Base-by-base conservation (phyloP, 495 filamentous ascomycete genomes). In the Cryomyces minteri region DNA sequence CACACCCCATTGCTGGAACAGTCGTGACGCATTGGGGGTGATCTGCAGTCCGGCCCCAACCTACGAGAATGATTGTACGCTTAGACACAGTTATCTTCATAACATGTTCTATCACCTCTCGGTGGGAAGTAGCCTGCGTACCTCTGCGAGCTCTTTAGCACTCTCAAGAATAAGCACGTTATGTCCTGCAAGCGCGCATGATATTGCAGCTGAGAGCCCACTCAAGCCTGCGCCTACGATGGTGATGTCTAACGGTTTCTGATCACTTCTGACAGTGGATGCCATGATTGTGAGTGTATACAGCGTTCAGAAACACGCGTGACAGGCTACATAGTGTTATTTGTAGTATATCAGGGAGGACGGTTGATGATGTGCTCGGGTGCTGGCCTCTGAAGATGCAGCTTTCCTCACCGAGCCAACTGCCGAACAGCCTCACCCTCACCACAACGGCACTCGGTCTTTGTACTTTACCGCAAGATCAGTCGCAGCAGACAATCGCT, bases 181-280 rank as follows among this genome's bases (percentile, higher is more conserved):
- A 59, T 84, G 80, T 11, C 78, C 79, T 6, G 71, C 62, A 10
- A 74, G 65, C 5, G 68, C 64, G 49, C 68, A 62, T 8, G 73
- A 64, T 50, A 84, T 79, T 5, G 79, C 79, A 0, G 77, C 69
- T 11, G 69, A 71, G 14, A 85, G 66, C 4, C 80, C 80, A 36
- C 71, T 71, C n/a, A 85, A 68, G 12, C 80, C 80, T 6, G 76
- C 80, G 12, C 80, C 80, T 18, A 80, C 63, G 4, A 84, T 68
- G 14, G 77, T 66, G 30, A 72, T 57, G 58, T 72, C 39, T 29
- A 44, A 32, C 28, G 8, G 10, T 41, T 41, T 38, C 12, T 38
- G 34, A 2, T 25, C 18, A 25, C 18, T 25, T 25, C 18, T 25
- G 18, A 25, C 18, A 25, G 18, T 25, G 18, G 18, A 25, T 25